These are phyloP conservation scores for Capsella bursapastoris DNA, from an alignment of 345 rosid genomes.

Conservation along the genomic window DNA sequence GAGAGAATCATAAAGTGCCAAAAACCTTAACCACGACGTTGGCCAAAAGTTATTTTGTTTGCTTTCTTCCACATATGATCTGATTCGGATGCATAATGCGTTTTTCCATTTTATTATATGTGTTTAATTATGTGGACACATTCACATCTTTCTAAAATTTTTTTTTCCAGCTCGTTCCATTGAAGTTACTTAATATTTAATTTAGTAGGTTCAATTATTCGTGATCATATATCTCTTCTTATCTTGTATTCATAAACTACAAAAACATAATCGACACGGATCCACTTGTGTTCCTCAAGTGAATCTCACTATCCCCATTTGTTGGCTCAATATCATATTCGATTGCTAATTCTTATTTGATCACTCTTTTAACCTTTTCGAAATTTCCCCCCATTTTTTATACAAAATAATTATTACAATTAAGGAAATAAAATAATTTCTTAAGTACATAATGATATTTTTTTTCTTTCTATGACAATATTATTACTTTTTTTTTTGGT, in stretches of 20 bases:
- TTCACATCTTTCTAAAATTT: constrained; percentile 7
- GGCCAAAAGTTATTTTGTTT: constrained; percentile 46
- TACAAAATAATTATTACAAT: background rate
- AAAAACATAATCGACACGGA: constrained; percentile 20
- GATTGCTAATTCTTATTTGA: background rate
- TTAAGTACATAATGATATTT: background rate
- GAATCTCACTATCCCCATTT: constrained; percentile 28
- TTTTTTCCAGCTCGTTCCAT: background rate
- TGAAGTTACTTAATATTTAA: constrained; percentile 17
- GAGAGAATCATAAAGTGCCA: constrained; percentile 40
- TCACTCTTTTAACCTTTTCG: background rate
- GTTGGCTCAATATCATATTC: constrained; percentile 22
- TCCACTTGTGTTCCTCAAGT: constrained; percentile 34
- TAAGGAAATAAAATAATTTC: background rate
- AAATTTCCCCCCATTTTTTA: background rate
- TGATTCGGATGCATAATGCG: constrained; percentile 43
- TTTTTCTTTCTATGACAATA: background rate
- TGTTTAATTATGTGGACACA: constrained; percentile 30
- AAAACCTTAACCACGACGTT: constrained; percentile 37
- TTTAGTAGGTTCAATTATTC: constrained; percentile 35
- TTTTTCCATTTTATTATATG: constrained; percentile 23
- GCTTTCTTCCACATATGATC: constrained; percentile 43
- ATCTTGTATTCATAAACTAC: constrained; percentile 13
- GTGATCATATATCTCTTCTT: constrained; percentile 8
- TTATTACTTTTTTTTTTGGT: background rate